Conservation (phyloP, 441 rosid genomes). For the Bocquillonia castaneifolia region DNA sequence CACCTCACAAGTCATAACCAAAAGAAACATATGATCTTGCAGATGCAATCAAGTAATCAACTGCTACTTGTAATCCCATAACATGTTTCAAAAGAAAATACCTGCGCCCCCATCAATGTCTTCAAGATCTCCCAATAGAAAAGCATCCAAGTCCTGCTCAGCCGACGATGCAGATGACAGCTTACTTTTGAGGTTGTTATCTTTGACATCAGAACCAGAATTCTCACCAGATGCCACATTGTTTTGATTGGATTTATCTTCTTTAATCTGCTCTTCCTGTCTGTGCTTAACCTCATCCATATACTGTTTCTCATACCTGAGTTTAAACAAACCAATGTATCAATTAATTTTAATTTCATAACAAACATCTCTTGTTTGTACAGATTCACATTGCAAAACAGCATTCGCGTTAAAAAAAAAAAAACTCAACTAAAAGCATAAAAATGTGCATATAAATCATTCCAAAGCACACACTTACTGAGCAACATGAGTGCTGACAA, state of each 20-base stretch:
- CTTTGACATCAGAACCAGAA: constrained; percentile 24
- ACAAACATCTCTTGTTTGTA: background rate
- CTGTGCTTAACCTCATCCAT: constrained; percentile 41
- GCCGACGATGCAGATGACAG: constrained; percentile 32
- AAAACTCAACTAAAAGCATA: background rate
- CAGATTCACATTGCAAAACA: background rate
- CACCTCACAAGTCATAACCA: background rate
- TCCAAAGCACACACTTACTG: constrained; percentile 42
- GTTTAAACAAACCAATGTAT: constrained; percentile 1
- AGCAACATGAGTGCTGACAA: constrained; percentile 65
- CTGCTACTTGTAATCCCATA: background rate
- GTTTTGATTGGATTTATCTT: constrained; percentile 29
- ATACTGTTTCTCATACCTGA: constrained; percentile 48
- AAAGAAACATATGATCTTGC: background rate
- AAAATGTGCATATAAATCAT: background rate
- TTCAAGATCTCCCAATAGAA: constrained; percentile 56
- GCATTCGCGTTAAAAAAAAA: background rate
- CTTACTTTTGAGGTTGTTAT: constrained; percentile 33
- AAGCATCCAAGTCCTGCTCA: constrained; percentile 60
- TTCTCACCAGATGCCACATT: constrained; percentile 26
- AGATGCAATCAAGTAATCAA: background rate
- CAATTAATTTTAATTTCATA: background rate
- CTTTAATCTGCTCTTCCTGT: constrained; percentile 32
- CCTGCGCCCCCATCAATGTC: constrained; percentile 63
- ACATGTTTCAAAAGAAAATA: constrained; percentile 16